These are phyloP conservation scores for Hericium rajendrae DNA, from an alignment of 768 basidiomycete species.

Conservation along the genomic window DNA sequence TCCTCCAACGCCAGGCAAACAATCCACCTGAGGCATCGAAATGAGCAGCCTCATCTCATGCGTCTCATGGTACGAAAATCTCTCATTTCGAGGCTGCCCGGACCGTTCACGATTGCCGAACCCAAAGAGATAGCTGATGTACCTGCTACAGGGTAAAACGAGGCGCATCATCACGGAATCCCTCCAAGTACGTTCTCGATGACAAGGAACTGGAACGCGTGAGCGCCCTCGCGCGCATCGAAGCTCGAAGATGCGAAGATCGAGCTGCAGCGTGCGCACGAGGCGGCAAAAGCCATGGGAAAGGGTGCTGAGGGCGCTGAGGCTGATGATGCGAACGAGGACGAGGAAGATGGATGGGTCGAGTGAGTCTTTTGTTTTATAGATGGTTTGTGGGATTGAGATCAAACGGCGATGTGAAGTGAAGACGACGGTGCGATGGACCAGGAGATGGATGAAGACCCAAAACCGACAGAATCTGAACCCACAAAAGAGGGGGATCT, in stretches of 20 bases:
- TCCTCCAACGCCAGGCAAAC: background rate
- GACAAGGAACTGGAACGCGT: conserved; percentile 86
- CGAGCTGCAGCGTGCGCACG: conserved; percentile 75
- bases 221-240: conserved; percentile 75
- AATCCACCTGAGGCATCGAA: background rate
- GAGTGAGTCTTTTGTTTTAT: conserved; percentile 54
- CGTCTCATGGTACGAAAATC: conserved; percentile 40
- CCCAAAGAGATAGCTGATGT: background rate
- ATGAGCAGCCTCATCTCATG: conserved; percentile 75
- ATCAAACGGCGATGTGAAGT: conserved; percentile 27
- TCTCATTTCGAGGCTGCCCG: background rate
- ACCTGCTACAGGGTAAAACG: conserved; percentile 53
- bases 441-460: conserved; percentile 21
- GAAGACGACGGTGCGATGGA: conserved; percentile 57
- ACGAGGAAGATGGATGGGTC: conserved; percentile 59
- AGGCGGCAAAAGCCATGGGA: conserved; percentile 65
- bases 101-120: background rate
- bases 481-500: conserved; percentile 41
- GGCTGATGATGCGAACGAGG: conserved; percentile 44
- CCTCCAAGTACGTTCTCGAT: conserved; percentile 83
- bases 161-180: conserved; percentile 66
- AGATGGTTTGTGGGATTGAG: conserved; percentile 12
- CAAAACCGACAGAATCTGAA: conserved; percentile 28
- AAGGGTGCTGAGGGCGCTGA: conserved; percentile 56
- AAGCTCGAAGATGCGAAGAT: conserved; percentile 84